Evolutionary conservation across 192 early-diverging fungal species (phyloP), one percentile per base, ranked within the genome.

Genomic region (Gonapodya sp.): DNA sequence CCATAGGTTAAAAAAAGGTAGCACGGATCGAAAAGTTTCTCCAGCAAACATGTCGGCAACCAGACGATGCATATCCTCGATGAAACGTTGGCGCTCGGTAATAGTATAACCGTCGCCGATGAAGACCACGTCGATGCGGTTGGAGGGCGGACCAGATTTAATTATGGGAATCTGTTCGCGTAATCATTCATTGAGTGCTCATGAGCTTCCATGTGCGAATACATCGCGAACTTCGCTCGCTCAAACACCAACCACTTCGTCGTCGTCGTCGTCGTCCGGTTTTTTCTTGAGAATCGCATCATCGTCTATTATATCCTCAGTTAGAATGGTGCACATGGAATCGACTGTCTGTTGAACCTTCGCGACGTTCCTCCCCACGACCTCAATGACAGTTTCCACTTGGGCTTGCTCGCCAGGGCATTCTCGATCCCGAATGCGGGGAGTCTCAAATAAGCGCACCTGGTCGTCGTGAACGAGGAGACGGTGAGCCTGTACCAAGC

Each of bases 51-150:
- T 91, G 81, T 91, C 90, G 79, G 82, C 1, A 8, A 84, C 81
- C 32, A 91, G 88, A 18, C 90, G 84, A 16, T 84, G 36, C 35
- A 91, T 91, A 80, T 91, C 90, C 2, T 18, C 31, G 81, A 90
- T 85, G 81, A 91, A 91, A 36, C 83, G 84, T 36, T 84, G 84
- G 18, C 85, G 80, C 77, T 91, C 88, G 0, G 74, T 79, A 18
- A 82, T 77, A 1, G 88, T 89, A 80, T 91, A 91, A 18, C 90
- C 90, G 83, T 91, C 90, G 32, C 90, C 89, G 89, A 91, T 91
- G 33, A 91, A 89, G n/a, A 89, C 88, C 64, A 89, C 87, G 73
- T 88, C 86, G 31, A 91, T 88, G 34, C 90, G 82, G 83, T 91
- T 91, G 18, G 64, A 79, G 35, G 88, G 84, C 31, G 85, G 84